Conservation (phyloP, 2,329 filamentous ascomycete genomes). For the Fragosphaeria purpurea region DNA sequence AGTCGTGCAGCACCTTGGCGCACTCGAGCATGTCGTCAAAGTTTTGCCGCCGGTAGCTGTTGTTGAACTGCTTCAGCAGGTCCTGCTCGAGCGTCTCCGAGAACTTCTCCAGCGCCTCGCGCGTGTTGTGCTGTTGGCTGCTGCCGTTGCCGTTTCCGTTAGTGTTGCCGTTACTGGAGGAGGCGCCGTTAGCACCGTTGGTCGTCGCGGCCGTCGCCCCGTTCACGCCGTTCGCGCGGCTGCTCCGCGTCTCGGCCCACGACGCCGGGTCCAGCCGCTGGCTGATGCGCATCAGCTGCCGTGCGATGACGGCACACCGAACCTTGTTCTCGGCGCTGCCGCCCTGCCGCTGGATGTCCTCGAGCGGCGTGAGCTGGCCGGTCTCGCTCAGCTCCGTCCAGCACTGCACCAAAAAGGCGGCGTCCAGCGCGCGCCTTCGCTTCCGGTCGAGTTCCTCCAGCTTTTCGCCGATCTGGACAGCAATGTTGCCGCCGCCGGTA, state of each 20-base stretch:
- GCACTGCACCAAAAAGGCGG: conserved; percentile 90
- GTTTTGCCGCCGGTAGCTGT: conserved; percentile 89
- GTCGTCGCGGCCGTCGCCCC: conserved; percentile 21
- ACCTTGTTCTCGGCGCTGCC: conserved; percentile 79
- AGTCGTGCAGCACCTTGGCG: conserved; percentile 85
- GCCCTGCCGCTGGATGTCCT: conserved; percentile 77
- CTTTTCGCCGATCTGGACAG: conserved; percentile 87
- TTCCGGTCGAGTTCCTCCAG: conserved; percentile 93
- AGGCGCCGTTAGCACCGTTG: conserved; percentile 36
- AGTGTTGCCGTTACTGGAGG: conserved; percentile 30
- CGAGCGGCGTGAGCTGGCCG: conserved; percentile 75
- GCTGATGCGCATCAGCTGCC: conserved; percentile 89
- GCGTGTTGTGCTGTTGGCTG: conserved; percentile 53
- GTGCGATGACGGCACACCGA: conserved; percentile 83
- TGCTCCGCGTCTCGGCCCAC: conserved; percentile 55
- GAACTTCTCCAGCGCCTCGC: conserved; percentile 92
- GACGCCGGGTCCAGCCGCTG: conserved; percentile 74
- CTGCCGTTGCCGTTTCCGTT: conserved; percentile 36
- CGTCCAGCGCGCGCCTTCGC: conserved; percentile 78
- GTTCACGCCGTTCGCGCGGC: conserved; percentile 19
- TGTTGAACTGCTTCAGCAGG: conserved; percentile 89
- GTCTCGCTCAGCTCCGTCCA: conserved; percentile 92
- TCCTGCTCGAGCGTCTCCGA: conserved; percentile 94
- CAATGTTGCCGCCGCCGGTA: conserved; percentile 65
- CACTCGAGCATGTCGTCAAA: conserved; percentile 98